Evolutionary conservation across 2,329 filamentous ascomycete species (phyloP), one percentile per base, ranked within the genome.

Genomic region (Cladosporium velox): DNA sequence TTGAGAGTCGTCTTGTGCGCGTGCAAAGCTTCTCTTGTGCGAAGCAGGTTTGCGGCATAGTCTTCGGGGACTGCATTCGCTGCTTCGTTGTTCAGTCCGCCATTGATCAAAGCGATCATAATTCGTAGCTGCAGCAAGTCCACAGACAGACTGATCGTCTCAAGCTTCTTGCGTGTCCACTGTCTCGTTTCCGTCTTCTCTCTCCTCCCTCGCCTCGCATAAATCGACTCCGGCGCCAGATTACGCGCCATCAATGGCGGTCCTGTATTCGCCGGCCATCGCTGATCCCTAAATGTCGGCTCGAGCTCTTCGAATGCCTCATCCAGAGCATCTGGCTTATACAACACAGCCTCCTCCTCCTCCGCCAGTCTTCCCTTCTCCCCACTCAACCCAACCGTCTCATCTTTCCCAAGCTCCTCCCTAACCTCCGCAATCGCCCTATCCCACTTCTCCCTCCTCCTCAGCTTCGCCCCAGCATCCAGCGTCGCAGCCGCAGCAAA

Each of bases 401-500:
- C 76, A 15, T 82, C 68, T 21, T 71, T 76, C 38, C 76, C 77
- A 67, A 88, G 70, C 63, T 83, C 83, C 65, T 81, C 77, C 66
- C 80, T 83, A 7, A 85, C 83, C 63, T 85, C 81, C 32, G 85
- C 83, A 70, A 91, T 84, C 66, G 86, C 84, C 24, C 78, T 74
- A 64, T 92, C 88, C 79, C 90, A 86, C 69, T 88, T 84, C 68
- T 81, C 81, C 57, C 85, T 82, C 68, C 86, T 82, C 49, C 81
- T 79, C 64, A 86, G 82, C 74, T 91, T 91, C 34, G 79, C 75
- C 32, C 82, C 80, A 6, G 86, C 85, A 75, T 92, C 90, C 34
- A 86, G 79, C 3, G 90, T 79, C 12, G 88, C 84, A 1, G 88
- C 89, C 2, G 87, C 86, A 5, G 87, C 88, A 72, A 91, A 85